Percentiles rank a stretch among this genome's conserved stretches.
Conservation (phyloP, 495 filamentous ascomycete species). For the Lophiotrema nucula region DNA sequence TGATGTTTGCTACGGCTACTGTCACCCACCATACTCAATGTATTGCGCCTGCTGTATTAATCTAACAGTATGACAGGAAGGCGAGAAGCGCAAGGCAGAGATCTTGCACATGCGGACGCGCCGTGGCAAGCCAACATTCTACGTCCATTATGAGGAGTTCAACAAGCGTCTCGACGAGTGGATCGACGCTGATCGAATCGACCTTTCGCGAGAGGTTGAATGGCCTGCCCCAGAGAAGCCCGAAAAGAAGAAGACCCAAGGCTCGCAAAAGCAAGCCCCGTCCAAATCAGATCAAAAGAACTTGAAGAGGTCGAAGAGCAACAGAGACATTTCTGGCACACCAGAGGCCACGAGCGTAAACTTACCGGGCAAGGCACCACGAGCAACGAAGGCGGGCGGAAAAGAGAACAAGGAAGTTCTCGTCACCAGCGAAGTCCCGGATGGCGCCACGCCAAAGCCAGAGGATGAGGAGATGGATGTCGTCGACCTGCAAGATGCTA, state of each 20-base stretch:
- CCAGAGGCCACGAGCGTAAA: slow-evolving; percentile 50
- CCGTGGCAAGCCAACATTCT: slow-evolving; percentile 60
- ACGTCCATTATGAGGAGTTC: slow-evolving; percentile 97
- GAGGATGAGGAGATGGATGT: slow-evolving; percentile 63
- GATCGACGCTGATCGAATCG: slow-evolving; percentile 76
- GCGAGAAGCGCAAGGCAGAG: slow-evolving; percentile 83
- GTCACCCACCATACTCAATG: too few relatives aligned
- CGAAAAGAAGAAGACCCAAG: slow-evolving; percentile 33
- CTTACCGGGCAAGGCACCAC: slow-evolving; percentile 52
- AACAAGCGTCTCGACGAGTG: slow-evolving; percentile 99
- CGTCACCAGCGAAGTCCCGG: slow-evolving; percentile 48
- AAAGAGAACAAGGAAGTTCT: slow-evolving; percentile 61
- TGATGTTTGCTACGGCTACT: too few relatives aligned
- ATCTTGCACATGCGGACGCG: slow-evolving; percentile 84
- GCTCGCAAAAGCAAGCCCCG: slow-evolving; percentile 37
- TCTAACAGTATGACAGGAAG: too few relatives aligned
- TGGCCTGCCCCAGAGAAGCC: slow-evolving; percentile 63
- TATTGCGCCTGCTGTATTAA: too few relatives aligned
- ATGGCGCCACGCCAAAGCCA: slow-evolving; percentile 53
- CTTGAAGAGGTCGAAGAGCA: slow-evolving; percentile 52
- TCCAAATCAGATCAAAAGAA: slow-evolving; percentile 50
- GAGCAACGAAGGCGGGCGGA: slow-evolving; percentile 57
- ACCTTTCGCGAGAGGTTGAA: slow-evolving; percentile 74
- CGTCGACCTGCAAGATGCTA: slow-evolving; percentile 63
- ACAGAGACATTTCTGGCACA: slow-evolving; percentile 58